Conservation (phyloP, 1,139 yeast species). For the Pneumocystis murina region DNA sequence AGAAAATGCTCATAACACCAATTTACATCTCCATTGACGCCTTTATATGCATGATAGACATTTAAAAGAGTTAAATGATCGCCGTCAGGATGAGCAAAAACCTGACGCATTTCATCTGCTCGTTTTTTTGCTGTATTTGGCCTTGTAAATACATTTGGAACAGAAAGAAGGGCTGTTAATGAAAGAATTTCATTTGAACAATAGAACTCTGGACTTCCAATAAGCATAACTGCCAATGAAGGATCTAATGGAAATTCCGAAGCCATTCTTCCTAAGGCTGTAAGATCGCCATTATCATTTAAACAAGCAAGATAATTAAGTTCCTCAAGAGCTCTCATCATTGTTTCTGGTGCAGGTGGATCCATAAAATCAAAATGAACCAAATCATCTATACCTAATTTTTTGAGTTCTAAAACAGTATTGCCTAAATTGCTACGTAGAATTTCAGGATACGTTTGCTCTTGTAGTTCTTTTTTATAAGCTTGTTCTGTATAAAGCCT, state of each 20-base stretch:
- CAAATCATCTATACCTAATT: slow-evolving; percentile 84
- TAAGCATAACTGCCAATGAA: slow-evolving; percentile 81
- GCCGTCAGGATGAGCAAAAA: slow-evolving; percentile 87
- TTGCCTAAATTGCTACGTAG: slow-evolving; percentile 79
- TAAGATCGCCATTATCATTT: slow-evolving; percentile 81
- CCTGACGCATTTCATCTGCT: slow-evolving; percentile 81
- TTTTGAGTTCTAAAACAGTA: slow-evolving; percentile 82
- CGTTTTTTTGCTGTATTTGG: slow-evolving; percentile 78
- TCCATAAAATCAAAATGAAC: slow-evolving; percentile 98
- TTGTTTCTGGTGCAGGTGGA: slow-evolving; percentile 99
- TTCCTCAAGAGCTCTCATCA: slow-evolving; percentile 98
- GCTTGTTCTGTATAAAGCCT: slow-evolving; percentile 94
- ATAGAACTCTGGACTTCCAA: slow-evolving; percentile 67
- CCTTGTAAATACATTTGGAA: slow-evolving; percentile 86
- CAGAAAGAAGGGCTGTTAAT: slow-evolving; percentile 79
- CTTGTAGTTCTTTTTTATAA: slow-evolving; percentile 80
- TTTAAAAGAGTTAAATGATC: slow-evolving; percentile 85
- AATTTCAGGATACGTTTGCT: slow-evolving; percentile 92
- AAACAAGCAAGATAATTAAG: slow-evolving; percentile 78
- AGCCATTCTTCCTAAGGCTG: slow-evolving; percentile 75
- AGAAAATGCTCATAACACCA: slow-evolving; percentile 92
- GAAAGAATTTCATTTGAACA: slow-evolving; percentile 84
- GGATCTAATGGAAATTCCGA: slow-evolving; percentile 95
- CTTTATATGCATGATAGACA: slow-evolving; percentile 71
- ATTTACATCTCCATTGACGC: slow-evolving; percentile 32